Percentiles rank a stretch among this genome's conserved stretches.
Evolutionary conservation across 2,329 filamentous ascomycete genomes (phyloP).

Genomic region (Plectosphaerella cucumerina): DNA sequence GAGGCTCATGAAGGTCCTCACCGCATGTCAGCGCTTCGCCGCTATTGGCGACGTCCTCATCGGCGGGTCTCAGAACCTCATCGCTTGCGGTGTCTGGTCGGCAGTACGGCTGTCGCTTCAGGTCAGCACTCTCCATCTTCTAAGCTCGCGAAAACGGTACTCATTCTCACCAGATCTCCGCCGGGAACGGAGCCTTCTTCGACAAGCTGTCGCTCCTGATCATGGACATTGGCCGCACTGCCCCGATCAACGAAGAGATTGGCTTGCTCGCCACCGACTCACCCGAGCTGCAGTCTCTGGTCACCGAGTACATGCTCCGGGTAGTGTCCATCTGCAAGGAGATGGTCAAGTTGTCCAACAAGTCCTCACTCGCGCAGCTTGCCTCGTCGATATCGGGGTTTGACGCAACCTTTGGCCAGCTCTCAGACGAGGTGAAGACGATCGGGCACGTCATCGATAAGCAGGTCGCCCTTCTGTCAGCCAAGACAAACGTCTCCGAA

Average conservation of each 20-base stretch:
- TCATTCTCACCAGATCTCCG: background rate
- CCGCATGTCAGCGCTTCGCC: background rate
- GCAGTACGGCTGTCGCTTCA: background rate
- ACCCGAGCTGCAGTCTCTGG: slow-evolving; percentile 24
- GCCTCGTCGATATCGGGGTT: slow-evolving; percentile 15
- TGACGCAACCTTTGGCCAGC: too few species aligned
- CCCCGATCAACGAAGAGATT: slow-evolving; percentile 33
- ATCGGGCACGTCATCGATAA: too few species aligned
- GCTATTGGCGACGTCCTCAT: background rate
- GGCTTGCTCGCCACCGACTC: slow-evolving; percentile 34
- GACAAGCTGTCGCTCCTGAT: slow-evolving; percentile 34
- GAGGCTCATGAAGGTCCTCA: background rate
- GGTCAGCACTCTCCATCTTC: background rate
- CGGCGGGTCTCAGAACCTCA: background rate
- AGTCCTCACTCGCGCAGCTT: slow-evolving; percentile 25
- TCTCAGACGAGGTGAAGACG: too few species aligned
- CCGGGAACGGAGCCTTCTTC: slow-evolving; percentile 24
- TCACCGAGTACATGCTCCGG: slow-evolving; percentile 36
- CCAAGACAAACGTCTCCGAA: too few species aligned
- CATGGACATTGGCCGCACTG: slow-evolving; percentile 33
- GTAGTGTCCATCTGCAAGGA: slow-evolving; percentile 33
- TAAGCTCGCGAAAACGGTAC: background rate
- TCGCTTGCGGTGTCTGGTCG: background rate
- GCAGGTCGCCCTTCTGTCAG: too few species aligned
- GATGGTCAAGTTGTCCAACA: slow-evolving; percentile 25